Percentiles rank a stretch among this genome's conserved stretches.
phyloP scores from a whole-genome alignment of 2,329 filamentous ascomycete genomes.

The Colletotrichum lindemuthianum region DNA sequence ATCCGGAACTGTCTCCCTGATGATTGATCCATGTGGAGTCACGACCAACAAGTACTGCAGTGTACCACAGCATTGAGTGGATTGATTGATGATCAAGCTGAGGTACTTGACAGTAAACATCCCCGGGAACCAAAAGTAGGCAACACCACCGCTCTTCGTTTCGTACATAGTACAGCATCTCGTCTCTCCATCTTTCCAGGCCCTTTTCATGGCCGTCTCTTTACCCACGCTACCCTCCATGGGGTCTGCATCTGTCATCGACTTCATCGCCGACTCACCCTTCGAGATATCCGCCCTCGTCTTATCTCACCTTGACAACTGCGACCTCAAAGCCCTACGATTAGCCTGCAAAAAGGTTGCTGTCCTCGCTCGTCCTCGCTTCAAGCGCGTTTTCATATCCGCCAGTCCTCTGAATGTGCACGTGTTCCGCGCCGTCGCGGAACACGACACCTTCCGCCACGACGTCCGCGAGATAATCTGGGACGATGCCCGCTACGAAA shows the following conservation, averaged over 20 bases:
- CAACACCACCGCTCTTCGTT: too few relatives aligned
- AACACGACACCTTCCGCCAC: constrained; percentile 45
- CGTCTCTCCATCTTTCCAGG: too few relatives aligned
- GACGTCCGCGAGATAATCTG: constrained; percentile 51
- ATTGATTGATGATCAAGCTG: too few relatives aligned
- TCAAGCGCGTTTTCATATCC: constrained; percentile 50
- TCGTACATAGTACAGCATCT: too few relatives aligned
- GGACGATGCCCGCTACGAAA: constrained; percentile 43
- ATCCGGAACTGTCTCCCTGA: too few relatives aligned
- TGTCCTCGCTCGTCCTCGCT: background rate
- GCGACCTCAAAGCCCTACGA: constrained; percentile 18
- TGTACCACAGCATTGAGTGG: too few relatives aligned
- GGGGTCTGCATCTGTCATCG: background rate
- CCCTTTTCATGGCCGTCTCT: background rate
- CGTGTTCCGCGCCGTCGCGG: constrained; percentile 48
- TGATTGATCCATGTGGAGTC: too few relatives aligned
- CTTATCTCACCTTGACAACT: background rate
- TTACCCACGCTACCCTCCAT: background rate
- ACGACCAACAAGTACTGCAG: too few relatives aligned
- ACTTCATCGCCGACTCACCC: background rate
- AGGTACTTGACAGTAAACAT: too few relatives aligned
- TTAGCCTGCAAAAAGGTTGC: constrained; percentile 11
- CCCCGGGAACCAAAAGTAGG: too few relatives aligned
- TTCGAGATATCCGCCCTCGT: constrained; percentile 1
- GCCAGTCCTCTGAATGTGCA: constrained; percentile 50